Percentiles rank a stretch among this genome's conserved stretches.
These are phyloP conservation scores for Venturia carpophila DNA, from an alignment of 2,329 filamentous ascomycete genomes.

Conservation along the genomic window DNA sequence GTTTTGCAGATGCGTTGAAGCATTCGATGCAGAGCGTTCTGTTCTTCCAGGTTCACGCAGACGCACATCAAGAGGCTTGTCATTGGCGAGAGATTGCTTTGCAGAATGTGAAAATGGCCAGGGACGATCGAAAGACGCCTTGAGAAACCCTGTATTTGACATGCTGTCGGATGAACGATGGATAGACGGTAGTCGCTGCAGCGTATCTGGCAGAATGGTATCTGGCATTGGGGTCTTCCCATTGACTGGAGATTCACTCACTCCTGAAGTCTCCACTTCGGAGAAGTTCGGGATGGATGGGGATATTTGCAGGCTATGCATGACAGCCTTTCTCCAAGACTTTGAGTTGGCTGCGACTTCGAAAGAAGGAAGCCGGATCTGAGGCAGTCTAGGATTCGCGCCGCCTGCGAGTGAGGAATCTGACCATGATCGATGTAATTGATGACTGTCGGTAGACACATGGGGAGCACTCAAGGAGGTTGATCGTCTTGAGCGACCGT, in stretches of 20 bases:
- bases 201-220: not conserved
- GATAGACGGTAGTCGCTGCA: not conserved
- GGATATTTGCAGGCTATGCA: constrained; percentile 17
- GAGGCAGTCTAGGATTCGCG: not conserved
- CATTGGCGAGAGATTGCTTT: not conserved
- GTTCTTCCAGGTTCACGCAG: not conserved
- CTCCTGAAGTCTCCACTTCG: not conserved
- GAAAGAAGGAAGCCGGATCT: constrained; percentile 15
- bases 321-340: constrained; percentile 13
- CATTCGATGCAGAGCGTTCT: constrained; percentile 3
- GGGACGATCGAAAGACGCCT: not conserved
- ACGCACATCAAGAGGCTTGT: constrained; percentile 2
- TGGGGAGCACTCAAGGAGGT: constrained; percentile 11
- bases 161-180: constrained; percentile 6
- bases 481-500: not conserved
- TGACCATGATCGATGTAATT: constrained; percentile 7
- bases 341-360: constrained; percentile 10
- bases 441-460: not conserved
- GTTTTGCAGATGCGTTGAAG: constrained; percentile 33
- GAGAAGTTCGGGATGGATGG: constrained; percentile 12
- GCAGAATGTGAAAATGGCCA: constrained; percentile 2
- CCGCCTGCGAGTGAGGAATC: constrained; percentile 6
- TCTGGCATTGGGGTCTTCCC: not conserved
- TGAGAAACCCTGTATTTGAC: not conserved
- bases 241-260: not conserved